These are phyloP conservation scores for Puccinia hordei DNA, from an alignment of 1,284 basidiomycete genomes.

Conservation along the genomic window DNA sequence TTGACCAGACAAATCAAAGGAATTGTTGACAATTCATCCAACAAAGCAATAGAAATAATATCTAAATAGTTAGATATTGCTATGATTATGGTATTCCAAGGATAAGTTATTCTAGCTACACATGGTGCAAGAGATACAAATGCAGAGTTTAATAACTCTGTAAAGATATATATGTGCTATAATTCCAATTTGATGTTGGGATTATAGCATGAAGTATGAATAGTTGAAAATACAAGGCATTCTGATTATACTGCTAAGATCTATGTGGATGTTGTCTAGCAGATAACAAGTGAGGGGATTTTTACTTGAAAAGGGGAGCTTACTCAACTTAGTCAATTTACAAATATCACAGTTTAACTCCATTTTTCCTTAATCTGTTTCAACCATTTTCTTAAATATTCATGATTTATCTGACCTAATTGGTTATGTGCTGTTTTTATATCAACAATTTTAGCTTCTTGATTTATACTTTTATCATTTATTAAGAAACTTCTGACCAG, in stretches of 20 bases:
- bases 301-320: background rate
- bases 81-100: too few species aligned
- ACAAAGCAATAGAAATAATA: too few species aligned
- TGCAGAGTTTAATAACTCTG: too few species aligned
- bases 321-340: background rate
- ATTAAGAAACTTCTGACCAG: background rate
- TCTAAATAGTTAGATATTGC: too few species aligned
- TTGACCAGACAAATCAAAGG: too few species aligned
- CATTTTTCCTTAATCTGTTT: background rate
- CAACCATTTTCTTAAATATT: background rate
- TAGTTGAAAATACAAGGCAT: background rate
- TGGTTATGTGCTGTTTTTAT: background rate
- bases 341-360: background rate
- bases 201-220: slow-evolving; percentile 2
- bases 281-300: background rate
- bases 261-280: background rate
- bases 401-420: background rate
- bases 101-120: too few species aligned
- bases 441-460: background rate
- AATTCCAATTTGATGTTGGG: too few species aligned
- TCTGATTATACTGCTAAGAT: background rate
- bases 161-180: too few species aligned
- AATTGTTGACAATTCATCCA: too few species aligned
- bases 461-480: too few species aligned
- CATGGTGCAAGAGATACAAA: too few species aligned